Evolutionary conservation across 78 protist species (phyloP).

Genomic region (Speleostelium caveatum): DNA sequence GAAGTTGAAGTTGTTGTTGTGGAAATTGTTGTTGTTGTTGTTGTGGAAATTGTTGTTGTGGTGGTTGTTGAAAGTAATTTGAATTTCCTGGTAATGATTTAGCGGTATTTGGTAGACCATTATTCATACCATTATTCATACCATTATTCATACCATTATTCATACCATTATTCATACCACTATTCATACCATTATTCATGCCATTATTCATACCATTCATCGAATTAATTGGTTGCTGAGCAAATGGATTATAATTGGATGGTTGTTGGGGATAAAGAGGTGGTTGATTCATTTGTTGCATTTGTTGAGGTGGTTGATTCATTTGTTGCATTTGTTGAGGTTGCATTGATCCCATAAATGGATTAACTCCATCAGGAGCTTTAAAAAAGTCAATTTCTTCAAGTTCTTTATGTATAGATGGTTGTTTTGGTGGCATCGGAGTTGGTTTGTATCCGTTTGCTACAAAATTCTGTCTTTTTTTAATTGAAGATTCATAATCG

Average conservation of each 20-base stretch:
- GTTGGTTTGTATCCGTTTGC: slow-evolving; percentile 52
- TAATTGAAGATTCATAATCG: slow-evolving; percentile 29
- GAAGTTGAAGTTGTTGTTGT: neutral
- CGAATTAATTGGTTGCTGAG: slow-evolving; percentile 2
- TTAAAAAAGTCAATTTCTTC: slow-evolving; percentile 48
- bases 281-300: slow-evolving; percentile 1
- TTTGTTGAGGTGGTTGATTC: neutral
- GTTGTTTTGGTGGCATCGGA: slow-evolving; percentile 16
- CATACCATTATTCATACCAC: too few relatives aligned
- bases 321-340: slow-evolving; percentile 14
- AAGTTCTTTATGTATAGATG: slow-evolving; percentile 28
- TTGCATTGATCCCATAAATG: slow-evolving; percentile 6
- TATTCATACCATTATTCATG: neutral
- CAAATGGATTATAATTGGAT: neutral
- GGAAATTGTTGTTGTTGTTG: neutral
- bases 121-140: too few relatives aligned
- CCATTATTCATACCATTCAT: neutral
- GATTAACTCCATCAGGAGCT: slow-evolving; percentile 32
- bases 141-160: too few relatives aligned
- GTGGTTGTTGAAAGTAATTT: neutral
- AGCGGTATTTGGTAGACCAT: too few relatives aligned
- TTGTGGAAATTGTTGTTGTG: too few relatives aligned
- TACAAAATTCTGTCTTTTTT: slow-evolving; percentile 41
- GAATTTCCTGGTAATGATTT: too few relatives aligned
- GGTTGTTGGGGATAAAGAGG: neutral